phyloP scores from a whole-genome alignment of 371 early-diverging fungal genomes.

The Zychaea mexicana region DNA sequence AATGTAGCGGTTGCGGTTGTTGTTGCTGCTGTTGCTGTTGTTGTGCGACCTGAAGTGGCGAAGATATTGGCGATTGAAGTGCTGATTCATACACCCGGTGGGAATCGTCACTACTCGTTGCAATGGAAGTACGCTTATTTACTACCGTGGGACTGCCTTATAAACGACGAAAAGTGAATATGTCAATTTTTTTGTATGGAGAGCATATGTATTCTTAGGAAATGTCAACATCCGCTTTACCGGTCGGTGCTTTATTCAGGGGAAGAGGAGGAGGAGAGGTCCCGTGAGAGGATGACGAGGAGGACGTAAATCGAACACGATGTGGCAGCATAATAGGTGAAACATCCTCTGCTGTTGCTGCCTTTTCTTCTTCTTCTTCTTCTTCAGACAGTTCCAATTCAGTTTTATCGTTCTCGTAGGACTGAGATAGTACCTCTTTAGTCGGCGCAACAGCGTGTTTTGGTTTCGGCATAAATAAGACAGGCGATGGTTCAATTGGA shows the following conservation, averaged over 20 bases:
- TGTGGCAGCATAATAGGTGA: background rate
- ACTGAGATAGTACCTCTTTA: conserved; percentile 7
- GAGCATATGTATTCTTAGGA: no score
- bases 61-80: conserved; percentile 9
- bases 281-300: background rate
- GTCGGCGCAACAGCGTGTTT: conserved; percentile 18
- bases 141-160: background rate
- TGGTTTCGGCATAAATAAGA: conserved; percentile 22
- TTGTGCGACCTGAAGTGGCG: conserved; percentile 1
- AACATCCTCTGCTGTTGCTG: background rate
- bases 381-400: conserved; percentile 2
- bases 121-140: background rate
- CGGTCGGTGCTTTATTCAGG: background rate
- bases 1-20: background rate
- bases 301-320: background rate
- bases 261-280: no score
- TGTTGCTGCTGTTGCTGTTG: background rate
- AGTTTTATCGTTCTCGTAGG: conserved; percentile 17
- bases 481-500: background rate
- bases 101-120: conserved; percentile 17
- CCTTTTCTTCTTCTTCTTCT: no score
- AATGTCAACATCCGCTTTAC: background rate
- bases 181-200: no score
- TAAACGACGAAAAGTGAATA: no score
- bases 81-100: conserved; percentile 15